Evolutionary conservation across 352 stramenopile genomes (phyloP).

Genomic region (Aphanomyces astaci): DNA sequence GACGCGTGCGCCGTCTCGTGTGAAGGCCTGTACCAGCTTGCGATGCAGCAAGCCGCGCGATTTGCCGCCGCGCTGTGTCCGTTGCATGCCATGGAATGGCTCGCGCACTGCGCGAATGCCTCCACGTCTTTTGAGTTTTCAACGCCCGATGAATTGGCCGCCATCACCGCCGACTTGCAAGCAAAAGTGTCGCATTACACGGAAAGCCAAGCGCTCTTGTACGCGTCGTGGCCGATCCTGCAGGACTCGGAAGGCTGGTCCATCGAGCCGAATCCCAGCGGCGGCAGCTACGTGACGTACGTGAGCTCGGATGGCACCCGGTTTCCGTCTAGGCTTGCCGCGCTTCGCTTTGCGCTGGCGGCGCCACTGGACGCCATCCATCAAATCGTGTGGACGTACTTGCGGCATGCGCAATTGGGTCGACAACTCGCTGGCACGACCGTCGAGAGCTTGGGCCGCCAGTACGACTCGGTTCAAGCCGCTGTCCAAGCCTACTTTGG

Average conservation of each 20-base stretch:
- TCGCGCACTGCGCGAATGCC: neutral
- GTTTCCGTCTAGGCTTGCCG: neutral
- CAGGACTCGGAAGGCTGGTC: neutral
- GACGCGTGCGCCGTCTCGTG: neutral
- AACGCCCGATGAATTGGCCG: neutral
- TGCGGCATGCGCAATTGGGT: neutral
- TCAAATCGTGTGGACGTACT: neutral
- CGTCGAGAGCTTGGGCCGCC: neutral
- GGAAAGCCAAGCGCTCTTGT: neutral
- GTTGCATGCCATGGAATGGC: neutral
- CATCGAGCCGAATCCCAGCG: neutral
- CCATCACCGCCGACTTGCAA: neutral
- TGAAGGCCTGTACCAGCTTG: neutral
- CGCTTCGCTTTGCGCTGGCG: neutral
- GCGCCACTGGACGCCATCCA: neutral
- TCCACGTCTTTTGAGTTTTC: neutral
- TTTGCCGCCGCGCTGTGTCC: neutral
- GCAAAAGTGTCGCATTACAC: neutral
- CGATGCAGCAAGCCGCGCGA: conserved; percentile 5
- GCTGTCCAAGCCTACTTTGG: neutral
- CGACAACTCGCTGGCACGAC: neutral
- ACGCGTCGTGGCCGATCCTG: conserved; percentile 2
- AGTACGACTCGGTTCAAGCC: neutral
- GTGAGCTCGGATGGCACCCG: neutral
- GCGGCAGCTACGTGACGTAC: neutral